Percentiles rank a stretch among this genome's conserved stretches.
phyloP scores from a whole-genome alignment of 306 rosid species.

The Cucurbita moschata region DNA sequence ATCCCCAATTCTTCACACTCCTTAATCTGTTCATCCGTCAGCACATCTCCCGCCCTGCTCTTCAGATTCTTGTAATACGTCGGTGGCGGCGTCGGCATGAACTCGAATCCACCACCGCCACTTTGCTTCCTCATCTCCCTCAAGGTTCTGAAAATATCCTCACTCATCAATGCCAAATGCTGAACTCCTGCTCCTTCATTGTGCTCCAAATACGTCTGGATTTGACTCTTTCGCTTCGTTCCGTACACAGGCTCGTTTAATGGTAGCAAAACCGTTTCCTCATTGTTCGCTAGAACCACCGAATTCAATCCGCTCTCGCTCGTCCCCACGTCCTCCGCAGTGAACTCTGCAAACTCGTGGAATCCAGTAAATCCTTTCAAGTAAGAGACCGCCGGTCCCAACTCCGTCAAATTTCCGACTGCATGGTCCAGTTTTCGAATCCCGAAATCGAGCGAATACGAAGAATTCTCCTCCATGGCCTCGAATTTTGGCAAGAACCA shows the following conservation, averaged over 20 bases:
- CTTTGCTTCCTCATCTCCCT: conserved; percentile 77
- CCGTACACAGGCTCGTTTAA: conserved; percentile 83
- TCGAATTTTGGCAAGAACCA: conserved; percentile 75
- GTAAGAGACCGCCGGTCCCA: conserved; percentile 29
- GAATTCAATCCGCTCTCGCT: conserved; percentile 84
- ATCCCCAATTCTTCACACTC: conserved; percentile 84
- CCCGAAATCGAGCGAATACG: conserved; percentile 50
- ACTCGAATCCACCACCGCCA: conserved; percentile 62
- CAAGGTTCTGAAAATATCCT: conserved; percentile 55
- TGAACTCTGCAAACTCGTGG: conserved; percentile 94
- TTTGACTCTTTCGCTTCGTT: conserved; percentile 81
- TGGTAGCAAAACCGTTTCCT: conserved; percentile 60
- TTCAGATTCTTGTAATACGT: conserved; percentile 61
- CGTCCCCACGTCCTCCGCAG: conserved; percentile 83
- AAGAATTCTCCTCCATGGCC: conserved; percentile 16
- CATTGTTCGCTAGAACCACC: conserved; percentile 59
- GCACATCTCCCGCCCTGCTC: conserved; percentile 52
- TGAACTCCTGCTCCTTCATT: conserved; percentile 86
- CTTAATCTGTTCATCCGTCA: conserved; percentile 58
- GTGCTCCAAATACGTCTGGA: conserved; percentile 84
- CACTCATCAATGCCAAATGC: conserved; percentile 52
- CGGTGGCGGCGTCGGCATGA: conserved; percentile 90
- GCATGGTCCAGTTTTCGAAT: conserved; percentile 75
- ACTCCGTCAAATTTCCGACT: conserved; percentile 71
- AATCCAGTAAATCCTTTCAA: conserved; percentile 55